phyloP scores from a whole-genome alignment of 345 rosid genomes.

The Rhodamnia rubescens region DNA sequence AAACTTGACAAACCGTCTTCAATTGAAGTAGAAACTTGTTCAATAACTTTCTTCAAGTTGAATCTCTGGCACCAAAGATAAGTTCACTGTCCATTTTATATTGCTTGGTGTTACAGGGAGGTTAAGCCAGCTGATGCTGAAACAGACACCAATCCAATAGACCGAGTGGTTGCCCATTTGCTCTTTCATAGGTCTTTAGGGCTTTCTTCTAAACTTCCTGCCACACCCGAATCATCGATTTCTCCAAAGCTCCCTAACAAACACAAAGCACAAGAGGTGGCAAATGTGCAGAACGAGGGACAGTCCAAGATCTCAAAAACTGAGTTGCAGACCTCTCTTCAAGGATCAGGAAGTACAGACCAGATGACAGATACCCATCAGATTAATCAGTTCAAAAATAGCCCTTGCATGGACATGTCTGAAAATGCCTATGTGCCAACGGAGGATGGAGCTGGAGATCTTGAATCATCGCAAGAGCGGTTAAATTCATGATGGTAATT shows the following conservation, averaged over 20 bases:
- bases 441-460: not conserved
- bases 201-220: slow-evolving; percentile 28
- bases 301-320: slow-evolving; percentile 17
- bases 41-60: not conserved
- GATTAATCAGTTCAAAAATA: not conserved
- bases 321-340: slow-evolving; percentile 16
- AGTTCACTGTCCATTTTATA: not conserved
- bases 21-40: not conserved
- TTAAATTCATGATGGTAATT: not conserved
- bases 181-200: slow-evolving; percentile 73
- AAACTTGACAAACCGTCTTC: not conserved
- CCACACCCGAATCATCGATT: slow-evolving; percentile 48
- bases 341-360: slow-evolving; percentile 16
- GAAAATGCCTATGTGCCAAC: not conserved
- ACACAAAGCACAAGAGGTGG: slow-evolving; percentile 9
- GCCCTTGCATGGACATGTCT: not conserved
- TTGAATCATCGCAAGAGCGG: not conserved
- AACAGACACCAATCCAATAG: slow-evolving; percentile 83
- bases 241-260: slow-evolving; percentile 31
- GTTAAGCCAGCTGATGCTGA: slow-evolving; percentile 44
- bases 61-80: not conserved
- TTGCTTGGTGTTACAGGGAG: slow-evolving; percentile 22
- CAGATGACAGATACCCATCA: not conserved
- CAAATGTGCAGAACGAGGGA: slow-evolving; percentile 12
- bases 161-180: slow-evolving; percentile 79